Conservation (phyloP, 805 yeast species). For the Yamadazyma takamatsuzukensis region DNA sequence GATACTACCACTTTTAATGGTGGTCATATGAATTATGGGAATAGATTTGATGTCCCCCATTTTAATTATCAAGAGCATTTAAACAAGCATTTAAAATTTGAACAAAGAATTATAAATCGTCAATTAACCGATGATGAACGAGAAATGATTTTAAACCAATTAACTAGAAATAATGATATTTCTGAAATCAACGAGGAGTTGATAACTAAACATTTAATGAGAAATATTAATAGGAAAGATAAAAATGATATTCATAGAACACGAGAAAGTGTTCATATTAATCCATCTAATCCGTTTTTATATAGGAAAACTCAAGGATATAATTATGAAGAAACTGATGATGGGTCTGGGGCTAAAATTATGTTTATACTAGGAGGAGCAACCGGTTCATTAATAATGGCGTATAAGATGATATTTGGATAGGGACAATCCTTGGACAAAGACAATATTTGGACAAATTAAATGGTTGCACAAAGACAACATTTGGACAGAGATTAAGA, state of each 20-base stretch:
- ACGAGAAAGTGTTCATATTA: conserved; percentile 7
- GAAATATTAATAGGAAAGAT: conserved; percentile 27
- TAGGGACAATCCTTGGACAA: too few species aligned
- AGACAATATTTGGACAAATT: not conserved
- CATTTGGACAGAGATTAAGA: not conserved
- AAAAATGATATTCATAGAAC: conserved; percentile 2
- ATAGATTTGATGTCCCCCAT: conserved; percentile 56
- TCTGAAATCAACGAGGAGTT: conserved; percentile 36
- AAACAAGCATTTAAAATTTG: conserved; percentile 47
- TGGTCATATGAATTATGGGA: conserved; percentile 34
- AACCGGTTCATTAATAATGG: conserved; percentile 23
- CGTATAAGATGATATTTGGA: conserved; percentile 19
- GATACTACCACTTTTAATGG: conserved; percentile 29
- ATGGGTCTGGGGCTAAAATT: conserved; percentile 18
- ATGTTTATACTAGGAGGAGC: conserved; percentile 30
- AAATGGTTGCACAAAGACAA: not conserved
- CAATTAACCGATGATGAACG: conserved; percentile 27
- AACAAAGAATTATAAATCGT: conserved; percentile 37
- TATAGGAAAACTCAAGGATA: conserved; percentile 26
- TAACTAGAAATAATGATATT: conserved; percentile 22
- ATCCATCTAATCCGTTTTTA: conserved; percentile 25
- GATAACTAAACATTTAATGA: conserved; percentile 39
- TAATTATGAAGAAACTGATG: conserved; percentile 15
- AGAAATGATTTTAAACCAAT: conserved; percentile 28
- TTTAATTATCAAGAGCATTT: conserved; percentile 56